Percentiles rank a stretch among this genome's conserved stretches.
Evolutionary conservation across 1,284 basidiomycete genomes (phyloP).

Genomic region (Trametes polyzona): DNA sequence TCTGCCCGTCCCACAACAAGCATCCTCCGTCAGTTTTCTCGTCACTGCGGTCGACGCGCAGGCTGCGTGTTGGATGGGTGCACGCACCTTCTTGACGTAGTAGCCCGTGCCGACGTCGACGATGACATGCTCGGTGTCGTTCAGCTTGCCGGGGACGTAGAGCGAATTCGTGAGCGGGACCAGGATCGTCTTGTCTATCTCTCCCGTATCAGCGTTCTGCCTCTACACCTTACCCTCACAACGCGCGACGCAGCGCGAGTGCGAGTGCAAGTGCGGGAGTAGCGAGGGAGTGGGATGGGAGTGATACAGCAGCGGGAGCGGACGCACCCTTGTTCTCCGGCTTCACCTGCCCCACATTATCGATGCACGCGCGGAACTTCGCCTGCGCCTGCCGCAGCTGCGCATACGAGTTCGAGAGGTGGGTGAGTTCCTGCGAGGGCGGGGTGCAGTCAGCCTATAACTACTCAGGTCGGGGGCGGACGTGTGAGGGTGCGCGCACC

Average conservation of each 20-base stretch:
- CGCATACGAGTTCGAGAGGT: slow-evolving; percentile 90
- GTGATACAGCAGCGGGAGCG: too few species aligned
- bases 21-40: neutral
- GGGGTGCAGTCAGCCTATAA: neutral
- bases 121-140: slow-evolving; percentile 85
- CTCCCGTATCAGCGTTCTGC: neutral
- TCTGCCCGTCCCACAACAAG: slow-evolving; percentile 46
- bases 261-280: too few species aligned
- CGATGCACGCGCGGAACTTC: slow-evolving; percentile 89
- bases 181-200: slow-evolving; percentile 83
- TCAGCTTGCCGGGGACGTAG: slow-evolving; percentile 92
- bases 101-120: slow-evolving; percentile 98
- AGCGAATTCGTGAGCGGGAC: slow-evolving; percentile 94
- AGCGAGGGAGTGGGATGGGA: too few species aligned
- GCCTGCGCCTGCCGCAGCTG: slow-evolving; percentile 93
- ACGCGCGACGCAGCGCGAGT: too few species aligned
- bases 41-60: too few species aligned
- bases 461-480: slow-evolving; percentile 2
- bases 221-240: neutral
- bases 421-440: slow-evolving; percentile 79
- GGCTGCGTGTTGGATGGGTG: neutral
- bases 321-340: slow-evolving; percentile 71
- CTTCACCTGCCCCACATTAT: slow-evolving; percentile 81
- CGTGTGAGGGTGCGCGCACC: slow-evolving; percentile 42
- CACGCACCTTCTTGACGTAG: slow-evolving; percentile 88